A percentile compares a stretch with the other conserved stretches of the same genome.
Conservation (phyloP, 129 eudicot genomes). For the Centella asiatica region DNA sequence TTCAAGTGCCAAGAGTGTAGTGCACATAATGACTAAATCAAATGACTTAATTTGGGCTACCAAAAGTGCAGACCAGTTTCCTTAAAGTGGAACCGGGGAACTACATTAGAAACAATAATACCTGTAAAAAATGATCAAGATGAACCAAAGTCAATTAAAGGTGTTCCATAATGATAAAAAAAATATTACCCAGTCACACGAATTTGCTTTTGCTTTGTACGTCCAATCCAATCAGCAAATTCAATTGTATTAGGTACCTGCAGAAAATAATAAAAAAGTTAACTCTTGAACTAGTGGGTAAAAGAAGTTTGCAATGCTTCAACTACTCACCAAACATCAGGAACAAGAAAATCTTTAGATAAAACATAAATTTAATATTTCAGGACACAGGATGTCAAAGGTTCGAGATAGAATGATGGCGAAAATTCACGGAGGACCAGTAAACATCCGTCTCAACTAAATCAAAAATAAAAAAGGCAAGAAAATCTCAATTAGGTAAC, state of each 20-base stretch:
- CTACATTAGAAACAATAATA: not conserved
- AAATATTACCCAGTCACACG: constrained; percentile 89
- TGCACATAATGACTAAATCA: no score
- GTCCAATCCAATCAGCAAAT: constrained; percentile 99
- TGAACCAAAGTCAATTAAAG: no score
- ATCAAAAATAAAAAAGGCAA: not conserved
- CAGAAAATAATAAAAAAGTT: constrained; percentile 5
- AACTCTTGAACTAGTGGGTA: no score
- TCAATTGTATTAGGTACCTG: constrained; percentile 97
- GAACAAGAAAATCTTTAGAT: not conserved
- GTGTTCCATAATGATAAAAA: no score
- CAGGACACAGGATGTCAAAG: not conserved
- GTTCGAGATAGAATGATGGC: not conserved
- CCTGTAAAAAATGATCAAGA: no score
- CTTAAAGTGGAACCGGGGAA: not conserved
- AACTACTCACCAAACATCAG: not conserved
- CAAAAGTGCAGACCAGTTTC: no score
- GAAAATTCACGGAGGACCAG: not conserved
- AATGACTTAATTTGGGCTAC: not conserved
- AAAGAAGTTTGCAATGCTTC: no score
- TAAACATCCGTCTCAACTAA: not conserved
- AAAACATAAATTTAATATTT: not conserved
- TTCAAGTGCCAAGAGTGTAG: no score
- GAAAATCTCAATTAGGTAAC: not conserved
- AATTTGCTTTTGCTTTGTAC: constrained; percentile 90